Percentiles rank a stretch among this genome's conserved stretches.
phyloP scores from a whole-genome alignment of 2,329 filamentous ascomycete genomes.

The Sporothrix luriei region DNA sequence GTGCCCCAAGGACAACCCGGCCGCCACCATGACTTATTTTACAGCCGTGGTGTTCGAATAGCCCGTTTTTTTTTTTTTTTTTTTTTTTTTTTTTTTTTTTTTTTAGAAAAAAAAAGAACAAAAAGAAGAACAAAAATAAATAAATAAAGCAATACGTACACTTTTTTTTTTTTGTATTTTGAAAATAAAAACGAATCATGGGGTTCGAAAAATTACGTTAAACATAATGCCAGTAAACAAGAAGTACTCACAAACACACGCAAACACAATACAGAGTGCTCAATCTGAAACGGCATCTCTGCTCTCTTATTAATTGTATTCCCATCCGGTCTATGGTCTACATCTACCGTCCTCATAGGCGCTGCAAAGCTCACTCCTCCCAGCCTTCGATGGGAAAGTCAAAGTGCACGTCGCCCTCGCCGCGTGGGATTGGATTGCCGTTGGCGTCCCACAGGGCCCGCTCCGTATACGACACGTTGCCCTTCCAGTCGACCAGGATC shows the following conservation, averaged over 20 bases:
- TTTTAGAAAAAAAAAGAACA: too few relatives aligned
- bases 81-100: too few relatives aligned
- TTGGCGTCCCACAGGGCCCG: conserved; percentile 62
- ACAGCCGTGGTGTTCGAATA: too few relatives aligned
- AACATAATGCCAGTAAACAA: not conserved
- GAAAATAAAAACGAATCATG: too few relatives aligned
- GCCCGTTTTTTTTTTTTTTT: too few relatives aligned
- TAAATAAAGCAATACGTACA: too few relatives aligned
- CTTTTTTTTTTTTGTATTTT: too few relatives aligned
- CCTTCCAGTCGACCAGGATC: conserved; percentile 64
- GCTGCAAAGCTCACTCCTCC: conserved; percentile 41
- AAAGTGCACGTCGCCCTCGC: conserved; percentile 59
- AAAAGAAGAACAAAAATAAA: too few relatives aligned
- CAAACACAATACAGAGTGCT: not conserved
- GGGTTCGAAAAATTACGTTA: not conserved
- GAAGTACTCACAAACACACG: not conserved
- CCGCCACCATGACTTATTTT: too few relatives aligned
- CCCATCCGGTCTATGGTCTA: not conserved
- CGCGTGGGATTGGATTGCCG: conserved; percentile 57
- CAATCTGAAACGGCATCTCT: not conserved
- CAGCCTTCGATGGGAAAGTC: conserved; percentile 60
- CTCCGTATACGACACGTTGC: conserved; percentile 62
- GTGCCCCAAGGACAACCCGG: too few relatives aligned
- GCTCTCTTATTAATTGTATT: not conserved
- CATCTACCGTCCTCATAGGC: not conserved